Base-by-base conservation (phyloP, 495 filamentous ascomycete genomes). In the Pyrenula massariospora region DNA sequence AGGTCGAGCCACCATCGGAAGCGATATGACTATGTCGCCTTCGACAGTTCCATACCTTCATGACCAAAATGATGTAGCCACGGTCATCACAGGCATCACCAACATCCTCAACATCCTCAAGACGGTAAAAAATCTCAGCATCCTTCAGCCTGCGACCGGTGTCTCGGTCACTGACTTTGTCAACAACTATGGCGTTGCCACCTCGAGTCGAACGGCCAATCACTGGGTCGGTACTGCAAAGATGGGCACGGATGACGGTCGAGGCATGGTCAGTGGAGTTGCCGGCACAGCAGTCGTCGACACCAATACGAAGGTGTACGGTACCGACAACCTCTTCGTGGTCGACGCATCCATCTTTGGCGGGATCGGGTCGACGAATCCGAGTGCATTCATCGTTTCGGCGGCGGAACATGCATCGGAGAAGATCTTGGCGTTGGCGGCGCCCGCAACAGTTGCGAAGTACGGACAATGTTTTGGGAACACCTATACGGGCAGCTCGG, bases 151-250 rank as follows among this genome's bases (percentile, higher is more conserved):
- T 0, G 59, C 74, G 11, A 54, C 75, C 11, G 77, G 76, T 60
- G 63, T 71, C 21, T 75, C 77, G 1, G 72, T 79, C 1, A 61
- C 73, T 20, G 72, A 78, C 1, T 83, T 83, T 63, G 76, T 83
- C 36, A 75, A 80, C 49, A 59, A 60, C 53, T 78, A 80, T 59
- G 66, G 79, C 47, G 72, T 77, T 25, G 76, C 77, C 53, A 58
- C 66, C 1, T 54, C 60, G 19, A 52, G 59, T 12, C 79, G 80
- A 22, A 72, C 82, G 25, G 71, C 84, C 57, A 88, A 85, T 68
- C 87, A 89, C 75, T 89, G 85, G 84, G 76, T 86, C 59, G 77
- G 77, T 24, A 78, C 74, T 25, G 69, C 72, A 49, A 87, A 84
- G 71, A 68, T 87, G 52, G 83, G 83, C 47, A 65, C 68, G 24